These are phyloP conservation scores for Rhodosporidiobolus sp. DNA, from an alignment of 768 basidiomycete genomes.

Conservation along the genomic window DNA sequence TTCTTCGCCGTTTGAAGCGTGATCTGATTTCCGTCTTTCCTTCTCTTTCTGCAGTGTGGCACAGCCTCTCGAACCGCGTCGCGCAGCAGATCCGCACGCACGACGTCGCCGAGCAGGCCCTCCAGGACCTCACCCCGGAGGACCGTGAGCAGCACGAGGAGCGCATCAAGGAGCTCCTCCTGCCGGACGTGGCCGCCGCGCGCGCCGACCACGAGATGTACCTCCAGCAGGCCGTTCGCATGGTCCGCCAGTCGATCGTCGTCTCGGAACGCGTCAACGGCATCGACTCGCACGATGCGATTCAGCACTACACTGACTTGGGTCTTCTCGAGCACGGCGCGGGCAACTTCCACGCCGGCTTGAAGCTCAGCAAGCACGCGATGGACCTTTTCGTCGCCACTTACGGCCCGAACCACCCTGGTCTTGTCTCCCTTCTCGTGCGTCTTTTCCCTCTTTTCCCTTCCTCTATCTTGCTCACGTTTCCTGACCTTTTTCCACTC, in stretches of 20 bases:
- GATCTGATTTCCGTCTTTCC: neutral
- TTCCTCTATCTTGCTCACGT: neutral
- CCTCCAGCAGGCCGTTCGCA: conserved; percentile 48
- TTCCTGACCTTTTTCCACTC: neutral
- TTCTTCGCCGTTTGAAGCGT: neutral
- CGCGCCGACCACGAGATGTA: conserved; percentile 46
- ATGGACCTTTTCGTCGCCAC: conserved; percentile 50
- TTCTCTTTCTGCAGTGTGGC: conserved; percentile 43
- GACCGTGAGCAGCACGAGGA: conserved; percentile 26
- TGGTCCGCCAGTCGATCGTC: conserved; percentile 52
- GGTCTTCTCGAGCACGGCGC: conserved; percentile 52
- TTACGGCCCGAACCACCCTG: conserved; percentile 51
- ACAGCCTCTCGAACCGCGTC: conserved; percentile 45
- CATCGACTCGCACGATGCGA: conserved; percentile 50
- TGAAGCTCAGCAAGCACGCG: conserved; percentile 50
- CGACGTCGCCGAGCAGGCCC: conserved; percentile 33
- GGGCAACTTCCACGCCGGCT: conserved; percentile 47
- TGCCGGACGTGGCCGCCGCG: conserved; percentile 45
- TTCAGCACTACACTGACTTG: conserved; percentile 52
- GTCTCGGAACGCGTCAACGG: conserved; percentile 52
- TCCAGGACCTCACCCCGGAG: conserved; percentile 21
- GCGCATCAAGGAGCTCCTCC: conserved; percentile 38
- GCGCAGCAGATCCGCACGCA: conserved; percentile 28
- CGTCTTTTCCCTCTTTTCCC: conserved; percentile 24
- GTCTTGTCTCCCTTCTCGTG: conserved; percentile 49